Conservation (phyloP, 257 asterid genomes). For the Solanum stenotomum region DNA sequence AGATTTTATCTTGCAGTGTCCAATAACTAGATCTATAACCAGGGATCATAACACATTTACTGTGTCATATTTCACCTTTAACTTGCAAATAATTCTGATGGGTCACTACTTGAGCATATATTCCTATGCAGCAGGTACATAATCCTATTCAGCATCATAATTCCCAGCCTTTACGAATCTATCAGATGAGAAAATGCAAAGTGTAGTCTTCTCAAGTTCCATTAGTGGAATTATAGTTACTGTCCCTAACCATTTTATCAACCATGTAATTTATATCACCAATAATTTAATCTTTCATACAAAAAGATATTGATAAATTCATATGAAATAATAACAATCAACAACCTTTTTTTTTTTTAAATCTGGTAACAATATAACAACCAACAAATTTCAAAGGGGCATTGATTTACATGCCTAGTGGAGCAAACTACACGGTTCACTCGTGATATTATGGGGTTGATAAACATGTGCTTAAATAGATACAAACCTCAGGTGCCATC, state of each 20-base stretch:
- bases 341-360: neutral
- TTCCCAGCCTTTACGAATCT: neutral
- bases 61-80: neutral
- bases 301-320: neutral
- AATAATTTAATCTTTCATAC: neutral
- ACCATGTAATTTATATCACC: neutral
- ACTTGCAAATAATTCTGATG: neutral
- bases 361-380: neutral
- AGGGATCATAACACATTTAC: neutral
- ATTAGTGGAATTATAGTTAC: neutral
- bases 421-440: neutral
- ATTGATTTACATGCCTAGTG: neutral
- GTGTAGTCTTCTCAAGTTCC: neutral
- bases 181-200: neutral
- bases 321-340: neutral
- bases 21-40: too few species aligned
- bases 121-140: neutral
- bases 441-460: neutral
- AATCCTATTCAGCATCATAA: neutral
- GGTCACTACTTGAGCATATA: neutral
- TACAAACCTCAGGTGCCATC: slow-evolving; percentile 98
- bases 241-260: neutral
- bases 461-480: neutral
- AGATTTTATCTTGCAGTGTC: too few species aligned
- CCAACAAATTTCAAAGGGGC: neutral